Conservation (phyloP, 768 basidiomycete genomes). For the Rhizopogon salebrosus region DNA sequence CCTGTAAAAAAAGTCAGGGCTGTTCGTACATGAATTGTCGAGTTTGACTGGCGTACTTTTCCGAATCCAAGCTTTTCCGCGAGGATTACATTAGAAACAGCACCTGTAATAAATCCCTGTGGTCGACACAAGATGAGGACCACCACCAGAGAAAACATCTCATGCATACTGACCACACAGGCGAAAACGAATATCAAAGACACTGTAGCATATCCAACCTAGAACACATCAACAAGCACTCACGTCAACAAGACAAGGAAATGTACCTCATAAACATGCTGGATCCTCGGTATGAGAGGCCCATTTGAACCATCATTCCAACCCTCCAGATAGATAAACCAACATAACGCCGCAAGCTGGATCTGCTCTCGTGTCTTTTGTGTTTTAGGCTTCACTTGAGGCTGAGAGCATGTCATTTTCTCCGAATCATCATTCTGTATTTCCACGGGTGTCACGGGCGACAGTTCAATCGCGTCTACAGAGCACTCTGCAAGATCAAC, state of each 20-base stretch:
- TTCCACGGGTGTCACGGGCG: neutral
- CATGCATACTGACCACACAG: slow-evolving; percentile 26
- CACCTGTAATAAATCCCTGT: slow-evolving; percentile 41
- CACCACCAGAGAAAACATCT: neutral
- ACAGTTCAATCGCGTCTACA: neutral
- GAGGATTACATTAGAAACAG: slow-evolving; percentile 41
- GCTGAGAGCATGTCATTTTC: neutral
- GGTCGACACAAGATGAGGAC: neutral
- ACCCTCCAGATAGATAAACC: slow-evolving; percentile 28
- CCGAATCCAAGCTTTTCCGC: slow-evolving; percentile 40
- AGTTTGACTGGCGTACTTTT: slow-evolving; percentile 22
- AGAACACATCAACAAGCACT: neutral
- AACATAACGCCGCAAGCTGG: slow-evolving; percentile 32
- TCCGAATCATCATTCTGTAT: neutral
- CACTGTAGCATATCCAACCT: slow-evolving; percentile 35
- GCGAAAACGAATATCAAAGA: slow-evolving; percentile 39
- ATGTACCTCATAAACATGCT: slow-evolving; percentile 30
- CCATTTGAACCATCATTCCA: slow-evolving; percentile 37
- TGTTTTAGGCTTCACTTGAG: slow-evolving; percentile 6
- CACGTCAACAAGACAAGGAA: neutral
- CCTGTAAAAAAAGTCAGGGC: slow-evolving; percentile 19
- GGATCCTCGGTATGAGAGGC: slow-evolving; percentile 34
- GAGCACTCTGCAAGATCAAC: slow-evolving; percentile 1
- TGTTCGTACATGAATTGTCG: neutral
- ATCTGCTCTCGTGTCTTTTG: slow-evolving; percentile 19